Conservation (phyloP, 441 rosid genomes). For the Adansonia rubrostipa region DNA sequence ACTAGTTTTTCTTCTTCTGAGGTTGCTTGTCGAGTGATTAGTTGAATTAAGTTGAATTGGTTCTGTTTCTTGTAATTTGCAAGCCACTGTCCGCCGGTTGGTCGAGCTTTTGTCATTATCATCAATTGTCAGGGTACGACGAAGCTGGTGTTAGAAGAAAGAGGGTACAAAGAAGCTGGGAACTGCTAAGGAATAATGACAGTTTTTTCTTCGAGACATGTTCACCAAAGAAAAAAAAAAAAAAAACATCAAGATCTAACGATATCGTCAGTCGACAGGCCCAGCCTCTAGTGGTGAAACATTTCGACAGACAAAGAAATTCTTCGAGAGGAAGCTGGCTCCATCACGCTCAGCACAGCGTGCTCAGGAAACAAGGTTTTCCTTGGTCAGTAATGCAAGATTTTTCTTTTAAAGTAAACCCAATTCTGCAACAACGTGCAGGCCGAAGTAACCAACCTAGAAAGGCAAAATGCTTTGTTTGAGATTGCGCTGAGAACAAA, state of each 20-base stretch:
- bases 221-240: no score
- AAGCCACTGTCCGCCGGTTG: constrained; percentile 13
- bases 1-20: no score
- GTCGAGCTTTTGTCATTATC: background rate
- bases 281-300: background rate
- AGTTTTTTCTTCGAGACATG: background rate
- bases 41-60: background rate
- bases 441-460: background rate
- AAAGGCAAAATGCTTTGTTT: background rate
- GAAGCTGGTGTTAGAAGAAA: no score
- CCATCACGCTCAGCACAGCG: background rate
- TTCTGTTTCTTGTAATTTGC: constrained; percentile 18
- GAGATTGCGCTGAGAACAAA: background rate
- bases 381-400: background rate
- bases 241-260: background rate
- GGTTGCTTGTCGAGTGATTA: background rate
- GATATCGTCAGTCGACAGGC: background rate
- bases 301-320: background rate
- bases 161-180: no score
- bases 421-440: background rate
- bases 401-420: background rate
- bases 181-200: no score
- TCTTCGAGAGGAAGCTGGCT: background rate
- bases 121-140: background rate
- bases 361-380: background rate